A percentile compares a stretch with the other conserved stretches of the same genome.
Evolutionary conservation across 495 filamentous ascomycete genomes (phyloP).

Genomic region (Penicillium ochrochloron): DNA sequence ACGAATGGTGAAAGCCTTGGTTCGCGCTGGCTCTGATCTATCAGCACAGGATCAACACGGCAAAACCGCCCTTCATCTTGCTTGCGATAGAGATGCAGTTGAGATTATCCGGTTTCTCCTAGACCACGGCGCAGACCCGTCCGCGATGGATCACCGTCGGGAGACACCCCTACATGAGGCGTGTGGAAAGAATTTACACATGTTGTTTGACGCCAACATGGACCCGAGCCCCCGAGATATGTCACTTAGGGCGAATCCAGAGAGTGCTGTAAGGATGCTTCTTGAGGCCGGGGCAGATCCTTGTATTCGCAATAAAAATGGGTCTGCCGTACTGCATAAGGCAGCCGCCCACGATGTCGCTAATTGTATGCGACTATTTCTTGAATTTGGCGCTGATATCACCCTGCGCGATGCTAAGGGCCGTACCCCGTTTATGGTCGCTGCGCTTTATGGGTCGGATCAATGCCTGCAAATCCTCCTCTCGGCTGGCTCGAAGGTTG

Average conservation of each 20-base stretch:
- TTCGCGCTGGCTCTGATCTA: neutral
- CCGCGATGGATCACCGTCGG: neutral
- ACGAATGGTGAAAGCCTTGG: neutral
- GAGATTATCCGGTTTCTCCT: neutral
- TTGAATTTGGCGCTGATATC: neutral
- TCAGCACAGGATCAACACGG: neutral
- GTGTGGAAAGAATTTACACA: neutral
- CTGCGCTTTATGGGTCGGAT: neutral
- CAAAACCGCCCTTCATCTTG: neutral
- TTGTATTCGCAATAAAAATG: neutral
- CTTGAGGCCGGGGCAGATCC: conserved; percentile 1
- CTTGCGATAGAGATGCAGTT: neutral
- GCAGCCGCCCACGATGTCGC: neutral
- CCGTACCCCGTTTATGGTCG: neutral
- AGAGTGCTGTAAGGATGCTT: neutral
- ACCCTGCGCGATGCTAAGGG: neutral
- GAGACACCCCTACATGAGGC: neutral
- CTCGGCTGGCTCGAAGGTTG: neutral
- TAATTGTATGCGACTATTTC: neutral
- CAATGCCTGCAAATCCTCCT: neutral
- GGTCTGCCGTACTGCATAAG: neutral
- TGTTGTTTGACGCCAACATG: neutral
- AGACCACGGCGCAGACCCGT: neutral
- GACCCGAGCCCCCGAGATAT: neutral
- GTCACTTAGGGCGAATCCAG: neutral